Conservation (phyloP, 208 protist species). For the Leishmania mexicana region DNA sequence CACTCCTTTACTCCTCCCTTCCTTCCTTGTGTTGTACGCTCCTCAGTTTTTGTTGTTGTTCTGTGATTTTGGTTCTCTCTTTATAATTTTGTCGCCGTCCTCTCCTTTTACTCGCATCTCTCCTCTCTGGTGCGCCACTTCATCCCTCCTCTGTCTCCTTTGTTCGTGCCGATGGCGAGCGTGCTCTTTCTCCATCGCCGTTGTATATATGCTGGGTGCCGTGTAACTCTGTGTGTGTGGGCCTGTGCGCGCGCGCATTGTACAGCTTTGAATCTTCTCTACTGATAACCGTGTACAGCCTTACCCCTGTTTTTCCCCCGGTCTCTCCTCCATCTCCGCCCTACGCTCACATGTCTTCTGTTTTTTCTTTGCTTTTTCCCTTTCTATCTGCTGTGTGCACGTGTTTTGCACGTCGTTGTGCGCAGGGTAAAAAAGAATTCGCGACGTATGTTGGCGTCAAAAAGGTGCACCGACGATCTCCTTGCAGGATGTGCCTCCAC, state of each 20-base stretch:
- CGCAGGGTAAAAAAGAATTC: background rate
- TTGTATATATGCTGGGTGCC: background rate
- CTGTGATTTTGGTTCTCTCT: constrained; percentile 11
- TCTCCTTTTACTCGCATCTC: background rate
- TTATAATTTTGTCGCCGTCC: background rate
- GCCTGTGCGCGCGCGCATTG: background rate
- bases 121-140: background rate
- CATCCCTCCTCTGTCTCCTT: background rate
- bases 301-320: background rate
- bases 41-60: constrained; percentile 1
- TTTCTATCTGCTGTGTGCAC: background rate
- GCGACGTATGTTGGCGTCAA: background rate
- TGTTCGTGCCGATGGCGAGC: background rate
- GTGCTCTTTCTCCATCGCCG: background rate
- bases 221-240: background rate
- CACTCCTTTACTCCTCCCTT: background rate
- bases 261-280: background rate
- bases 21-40: background rate
- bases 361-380: background rate
- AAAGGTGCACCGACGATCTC: background rate
- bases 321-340: background rate
- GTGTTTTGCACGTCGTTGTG: background rate
- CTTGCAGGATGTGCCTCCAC: background rate
- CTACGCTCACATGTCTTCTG: background rate
- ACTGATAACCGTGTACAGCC: background rate